Conservation (phyloP, 1,284 basidiomycete species). For the Naganishia liquefaciens region DNA sequence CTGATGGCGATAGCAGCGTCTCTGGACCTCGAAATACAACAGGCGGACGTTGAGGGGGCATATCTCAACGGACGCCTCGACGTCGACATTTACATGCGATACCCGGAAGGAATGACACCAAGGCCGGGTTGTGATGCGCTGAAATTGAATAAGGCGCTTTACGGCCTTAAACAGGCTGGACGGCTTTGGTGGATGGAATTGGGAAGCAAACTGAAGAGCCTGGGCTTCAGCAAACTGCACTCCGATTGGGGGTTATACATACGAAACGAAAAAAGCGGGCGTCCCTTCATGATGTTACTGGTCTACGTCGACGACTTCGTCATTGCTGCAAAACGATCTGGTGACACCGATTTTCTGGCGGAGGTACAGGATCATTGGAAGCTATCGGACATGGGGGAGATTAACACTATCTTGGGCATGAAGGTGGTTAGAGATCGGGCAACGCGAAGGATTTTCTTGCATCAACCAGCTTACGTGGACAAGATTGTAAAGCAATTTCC, state of each 20-base stretch:
- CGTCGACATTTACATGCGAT: constrained; percentile 52
- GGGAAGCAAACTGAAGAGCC: constrained; percentile 34
- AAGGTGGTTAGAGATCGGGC: constrained; percentile 22
- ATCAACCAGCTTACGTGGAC: constrained; percentile 31
- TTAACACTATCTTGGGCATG: constrained; percentile 26
- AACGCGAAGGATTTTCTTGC: constrained; percentile 10
- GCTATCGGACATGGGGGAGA: constrained; percentile 21
- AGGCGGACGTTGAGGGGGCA: constrained; percentile 58
- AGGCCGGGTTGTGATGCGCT: background rate
- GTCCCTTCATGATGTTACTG: constrained; percentile 1
- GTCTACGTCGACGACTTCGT: constrained; percentile 31
- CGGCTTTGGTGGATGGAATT: constrained; percentile 51
- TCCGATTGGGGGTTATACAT: constrained; percentile 1
- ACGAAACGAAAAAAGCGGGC: background rate
- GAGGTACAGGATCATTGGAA: constrained; percentile 13
- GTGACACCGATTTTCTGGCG: background rate
- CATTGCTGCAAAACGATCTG: background rate
- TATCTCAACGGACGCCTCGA: constrained; percentile 57
- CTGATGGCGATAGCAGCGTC: constrained; percentile 53
- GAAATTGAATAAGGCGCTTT: constrained; percentile 35
- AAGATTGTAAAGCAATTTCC: constrained; percentile 4
- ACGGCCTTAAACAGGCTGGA: constrained; percentile 40
- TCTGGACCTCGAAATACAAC: constrained; percentile 52
- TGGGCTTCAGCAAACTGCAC: constrained; percentile 25
- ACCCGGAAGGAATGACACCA: constrained; percentile 33